Base-by-base conservation (phyloP, 768 basidiomycete species). In the Guyanaporus albipodus region DNA sequence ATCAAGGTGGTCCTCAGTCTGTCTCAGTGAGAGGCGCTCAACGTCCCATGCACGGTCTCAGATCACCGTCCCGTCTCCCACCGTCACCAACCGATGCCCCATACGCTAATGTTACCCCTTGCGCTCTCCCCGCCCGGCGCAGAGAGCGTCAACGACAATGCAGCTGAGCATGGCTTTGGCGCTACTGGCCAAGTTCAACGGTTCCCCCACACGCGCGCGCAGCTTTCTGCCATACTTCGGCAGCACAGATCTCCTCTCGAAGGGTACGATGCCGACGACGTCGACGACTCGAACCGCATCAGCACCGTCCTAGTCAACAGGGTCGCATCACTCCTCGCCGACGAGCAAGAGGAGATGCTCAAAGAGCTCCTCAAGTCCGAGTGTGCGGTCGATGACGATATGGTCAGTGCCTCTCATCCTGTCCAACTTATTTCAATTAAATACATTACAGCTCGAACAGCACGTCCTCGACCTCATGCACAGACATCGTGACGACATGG, bases 381-480 rank as follows among this genome's bases (percentile, higher is more conserved):
- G 22, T 90, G 82, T 63, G 79, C 76, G 1, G 77, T 85, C 52
- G 81, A 85, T 62, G 79, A 83, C 46, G 80, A 82, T 50, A 78
- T 75, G 68, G 87, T 89, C 45, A 59, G 85, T 57, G 38, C 14
- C 41, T 38, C 26, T 36, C 50, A 40, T 44, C 34, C 44, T 42
- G 55, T 51, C 48, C 17, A 23, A 15, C 10, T 22, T 50, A 54
- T 64, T 59, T 52, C 44, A 51, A 50, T 43, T 45, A 36, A 43
- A 35, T 50, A 49, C 57, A 49, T 49, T 41, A 6, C 56, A 90
- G 86, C 72, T 91, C 52, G 93, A 96, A 61, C 87, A 93, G 57
- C 80, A 84, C 62, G 89, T 93, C 48, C 73, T 97, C 17, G 91
- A 95, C 61, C 78, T 96, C 52, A 96, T 97, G 94, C 94, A 97